phyloP scores from a whole-genome alignment of 768 basidiomycete genomes.

The Megacollybia marginata region DNA sequence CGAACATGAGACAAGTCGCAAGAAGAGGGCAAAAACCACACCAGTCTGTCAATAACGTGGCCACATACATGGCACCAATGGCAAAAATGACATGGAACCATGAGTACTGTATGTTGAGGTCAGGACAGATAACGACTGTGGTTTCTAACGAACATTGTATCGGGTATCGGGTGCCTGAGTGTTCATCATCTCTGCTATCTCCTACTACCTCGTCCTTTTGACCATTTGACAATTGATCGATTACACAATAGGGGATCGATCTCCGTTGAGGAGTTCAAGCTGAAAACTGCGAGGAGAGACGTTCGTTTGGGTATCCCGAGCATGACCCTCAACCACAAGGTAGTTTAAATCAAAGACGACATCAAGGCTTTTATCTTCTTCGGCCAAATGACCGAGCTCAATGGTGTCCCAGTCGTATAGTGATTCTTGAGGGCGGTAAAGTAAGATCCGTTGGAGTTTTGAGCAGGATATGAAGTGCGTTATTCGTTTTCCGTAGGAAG shows the following conservation, averaged over 20 bases:
- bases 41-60: constrained; percentile 97
- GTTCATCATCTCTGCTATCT: constrained; percentile 86
- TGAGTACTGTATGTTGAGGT: constrained; percentile 59
- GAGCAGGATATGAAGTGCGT: no score
- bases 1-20: constrained; percentile 1
- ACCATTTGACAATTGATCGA: no score
- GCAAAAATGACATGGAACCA: constrained; percentile 99
- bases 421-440: constrained; percentile 84
- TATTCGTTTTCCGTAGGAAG: no score
- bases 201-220: constrained; percentile 68
- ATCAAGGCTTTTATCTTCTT: constrained; percentile 57
- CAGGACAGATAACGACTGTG: background rate
- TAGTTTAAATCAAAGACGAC: constrained; percentile 86
- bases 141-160: constrained; percentile 66
- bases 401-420: constrained; percentile 95
- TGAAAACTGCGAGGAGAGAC: constrained; percentile 86
- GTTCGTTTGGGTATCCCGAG: constrained; percentile 60
- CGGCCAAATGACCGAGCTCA: constrained; percentile 61
- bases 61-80: constrained; percentile 96
- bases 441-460: no score
- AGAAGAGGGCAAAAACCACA: constrained; percentile 30
- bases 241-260: constrained; percentile 44
- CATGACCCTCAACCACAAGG: constrained; percentile 91
- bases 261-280: constrained; percentile 60
- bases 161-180: constrained; percentile 86